These are phyloP conservation scores for Serendipita indica DNA, from an alignment of 768 basidiomycete genomes.

Conservation along the genomic window DNA sequence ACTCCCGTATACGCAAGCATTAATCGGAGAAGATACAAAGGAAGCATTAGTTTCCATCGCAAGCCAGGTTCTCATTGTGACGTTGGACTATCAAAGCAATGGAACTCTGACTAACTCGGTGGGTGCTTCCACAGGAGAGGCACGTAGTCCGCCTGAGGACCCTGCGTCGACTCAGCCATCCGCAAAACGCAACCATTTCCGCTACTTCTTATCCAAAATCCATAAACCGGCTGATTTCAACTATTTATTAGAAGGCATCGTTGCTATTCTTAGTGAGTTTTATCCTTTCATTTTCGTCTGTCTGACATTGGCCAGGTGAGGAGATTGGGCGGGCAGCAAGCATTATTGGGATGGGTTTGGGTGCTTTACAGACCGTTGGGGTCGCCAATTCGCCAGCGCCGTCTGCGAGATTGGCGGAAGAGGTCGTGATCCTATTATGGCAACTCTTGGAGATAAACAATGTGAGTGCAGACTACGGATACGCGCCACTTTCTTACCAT, in stretches of 20 bases:
- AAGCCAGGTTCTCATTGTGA: slow-evolving; percentile 59
- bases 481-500: slow-evolving; percentile 9
- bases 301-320: slow-evolving; percentile 9
- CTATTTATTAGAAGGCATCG: slow-evolving; percentile 64
- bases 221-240: slow-evolving; percentile 83
- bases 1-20: slow-evolving; percentile 79
- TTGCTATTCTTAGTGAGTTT: slow-evolving; percentile 19
- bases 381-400: slow-evolving; percentile 50
- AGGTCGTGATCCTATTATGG: slow-evolving; percentile 67
- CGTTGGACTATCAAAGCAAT: slow-evolving; percentile 73
- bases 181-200: slow-evolving; percentile 68
- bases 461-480: not conserved
- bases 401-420: slow-evolving; percentile 43
- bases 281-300: slow-evolving; percentile 4
- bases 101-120: slow-evolving; percentile 40
- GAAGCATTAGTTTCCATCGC: slow-evolving; percentile 57
- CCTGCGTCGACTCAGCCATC: slow-evolving; percentile 16
- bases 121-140: not conserved
- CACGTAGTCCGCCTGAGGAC: not conserved
- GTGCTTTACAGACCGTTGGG: slow-evolving; percentile 20
- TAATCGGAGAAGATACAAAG: slow-evolving; percentile 74
- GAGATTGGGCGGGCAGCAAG: not conserved
- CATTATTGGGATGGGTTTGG: slow-evolving; percentile 3
- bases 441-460: slow-evolving; percentile 75
- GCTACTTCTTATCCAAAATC: slow-evolving; percentile 83